Evolutionary conservation across 371 early-diverging fungal genomes (phyloP), one percentile per base, ranked within the genome.

Genomic region (Circinella minor): DNA sequence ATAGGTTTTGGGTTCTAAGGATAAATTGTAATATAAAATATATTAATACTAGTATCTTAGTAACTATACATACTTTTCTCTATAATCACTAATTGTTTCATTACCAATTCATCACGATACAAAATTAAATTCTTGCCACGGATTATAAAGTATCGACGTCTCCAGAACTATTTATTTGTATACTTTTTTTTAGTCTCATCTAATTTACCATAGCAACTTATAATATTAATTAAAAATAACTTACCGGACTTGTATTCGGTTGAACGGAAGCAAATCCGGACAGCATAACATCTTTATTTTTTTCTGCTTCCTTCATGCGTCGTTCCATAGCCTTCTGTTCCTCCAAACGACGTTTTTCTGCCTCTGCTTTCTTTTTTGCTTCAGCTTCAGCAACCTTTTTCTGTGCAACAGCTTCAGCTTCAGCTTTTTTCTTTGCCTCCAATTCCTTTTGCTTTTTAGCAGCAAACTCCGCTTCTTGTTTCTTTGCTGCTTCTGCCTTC

Each of bases 1-100:
- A 85, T 61, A 7, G 88, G 86, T 10, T 72, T 73, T 27, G 76
- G 73, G 47, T 80, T 82, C 74, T 78, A 61, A 27, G 27, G 27
- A 27, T 27, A 27, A 27, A 27, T 27, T 27, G 27, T 27, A 27
- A 27, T 27, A 27, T 27, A 17, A 10, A 34, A 34, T 34, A 10
- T 27, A 34, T 57, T 57, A 34, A 7, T n/a, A 34, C 27, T 34
- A 10, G 57, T 34, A 10, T 20, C 65, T 65, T 14, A 27, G 1
- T 27, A 27, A 27, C 27, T 27, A 27, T 0, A 27, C 27, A 27
- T 27, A 27, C 2, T 27, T 27, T 27, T 27, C 27, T 27, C 27
- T 27, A 27, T 27, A 27, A 27, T 27, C 27, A 27, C 27, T 27
- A 27, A 27, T 27, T 27, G 27, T 27, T 27, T 2, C 27, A 27